A percentile compares a stretch with the other conserved stretches of the same genome.
These are phyloP conservation scores for Picochlorum sp. DNA, from an alignment of 139 green algal genomes.

Conservation along the genomic window DNA sequence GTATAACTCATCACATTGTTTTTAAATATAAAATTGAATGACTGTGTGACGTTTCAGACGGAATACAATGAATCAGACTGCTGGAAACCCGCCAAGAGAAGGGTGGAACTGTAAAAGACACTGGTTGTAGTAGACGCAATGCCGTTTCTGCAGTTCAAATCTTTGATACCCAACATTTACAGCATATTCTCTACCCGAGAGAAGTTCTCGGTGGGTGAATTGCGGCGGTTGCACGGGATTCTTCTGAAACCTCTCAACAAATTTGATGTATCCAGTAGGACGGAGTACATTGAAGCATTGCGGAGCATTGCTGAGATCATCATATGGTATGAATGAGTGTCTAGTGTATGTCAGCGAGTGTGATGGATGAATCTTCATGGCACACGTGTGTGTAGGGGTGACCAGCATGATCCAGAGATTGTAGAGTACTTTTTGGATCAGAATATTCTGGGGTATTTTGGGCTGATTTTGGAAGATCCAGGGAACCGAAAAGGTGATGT, in stretches of 20 bases:
- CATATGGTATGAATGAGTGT: conserved; percentile 61
- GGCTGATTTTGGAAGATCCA: conserved; percentile 68
- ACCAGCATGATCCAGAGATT: conserved; percentile 87
- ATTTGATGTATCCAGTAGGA: conserved; percentile 45
- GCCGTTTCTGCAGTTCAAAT: too few relatives aligned
- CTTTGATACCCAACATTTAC: background rate
- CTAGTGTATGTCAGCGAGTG: background rate
- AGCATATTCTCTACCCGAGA: background rate
- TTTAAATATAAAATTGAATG: background rate
- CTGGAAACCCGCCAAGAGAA: too few relatives aligned
- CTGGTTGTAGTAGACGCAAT: too few relatives aligned
- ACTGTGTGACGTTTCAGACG: background rate
- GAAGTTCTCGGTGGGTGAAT: conserved; percentile 21
- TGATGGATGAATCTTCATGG: background rate
- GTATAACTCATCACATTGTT: conserved; percentile 13
- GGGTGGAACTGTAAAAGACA: too few relatives aligned
- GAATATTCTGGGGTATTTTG: conserved; percentile 82
- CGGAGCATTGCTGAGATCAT: conserved; percentile 90
- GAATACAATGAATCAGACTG: background rate
- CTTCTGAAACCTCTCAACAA: conserved; percentile 26
- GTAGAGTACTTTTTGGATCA: conserved; percentile 96
- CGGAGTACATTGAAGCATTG: conserved; percentile 82
- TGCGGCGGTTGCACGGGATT: conserved; percentile 29
- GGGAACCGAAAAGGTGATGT: conserved; percentile 69
- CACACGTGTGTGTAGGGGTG: conserved; percentile 52